A percentile compares a stretch with the other conserved stretches of the same genome.
These are phyloP conservation scores for Plenodomus biglobosus DNA, from an alignment of 2,329 filamentous ascomycete species.

Conservation along the genomic window DNA sequence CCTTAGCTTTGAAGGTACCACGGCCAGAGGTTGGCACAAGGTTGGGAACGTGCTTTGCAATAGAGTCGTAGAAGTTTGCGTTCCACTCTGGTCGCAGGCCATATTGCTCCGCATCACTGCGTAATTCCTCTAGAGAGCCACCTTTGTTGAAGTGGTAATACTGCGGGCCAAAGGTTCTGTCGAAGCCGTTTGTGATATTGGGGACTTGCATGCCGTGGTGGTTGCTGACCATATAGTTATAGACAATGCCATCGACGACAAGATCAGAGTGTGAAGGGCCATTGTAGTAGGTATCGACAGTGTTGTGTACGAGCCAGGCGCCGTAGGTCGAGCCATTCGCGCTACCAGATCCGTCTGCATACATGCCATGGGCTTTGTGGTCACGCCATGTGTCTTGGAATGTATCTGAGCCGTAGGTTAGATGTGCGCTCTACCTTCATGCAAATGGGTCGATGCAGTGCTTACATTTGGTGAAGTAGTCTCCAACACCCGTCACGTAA, in stretches of 20 bases:
- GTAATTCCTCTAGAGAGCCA: conserved; percentile 47
- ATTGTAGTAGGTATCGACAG: conserved; percentile 62
- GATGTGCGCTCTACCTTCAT: too few relatives aligned
- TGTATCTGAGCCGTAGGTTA: conserved; percentile 43
- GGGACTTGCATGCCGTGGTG: conserved; percentile 65
- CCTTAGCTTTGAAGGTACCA: conserved; percentile 53
- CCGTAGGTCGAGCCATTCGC: conserved; percentile 57
- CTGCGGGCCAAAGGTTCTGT: conserved; percentile 58
- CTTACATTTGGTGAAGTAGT: conserved; percentile 64
- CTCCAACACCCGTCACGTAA: conserved; percentile 58
- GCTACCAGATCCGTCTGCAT: conserved; percentile 54
- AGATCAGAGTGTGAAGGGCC: conserved; percentile 64
- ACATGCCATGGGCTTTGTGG: conserved; percentile 58
- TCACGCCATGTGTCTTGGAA: conserved; percentile 61
- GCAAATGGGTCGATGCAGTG: background rate
- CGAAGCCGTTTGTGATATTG: conserved; percentile 59
- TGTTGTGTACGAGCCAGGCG: conserved; percentile 66
- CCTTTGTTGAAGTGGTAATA: conserved; percentile 65
- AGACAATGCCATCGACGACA: conserved; percentile 64
- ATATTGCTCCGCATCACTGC: conserved; percentile 57
- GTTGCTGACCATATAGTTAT: conserved; percentile 62
- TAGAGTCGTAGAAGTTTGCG: conserved; percentile 62
- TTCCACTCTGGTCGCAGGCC: conserved; percentile 58
- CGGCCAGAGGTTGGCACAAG: conserved; percentile 58
- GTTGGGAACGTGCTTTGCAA: conserved; percentile 60